These are phyloP conservation scores for Colletotrichum zoysiae DNA, from an alignment of 2,329 filamentous ascomycete species.

Conservation along the genomic window DNA sequence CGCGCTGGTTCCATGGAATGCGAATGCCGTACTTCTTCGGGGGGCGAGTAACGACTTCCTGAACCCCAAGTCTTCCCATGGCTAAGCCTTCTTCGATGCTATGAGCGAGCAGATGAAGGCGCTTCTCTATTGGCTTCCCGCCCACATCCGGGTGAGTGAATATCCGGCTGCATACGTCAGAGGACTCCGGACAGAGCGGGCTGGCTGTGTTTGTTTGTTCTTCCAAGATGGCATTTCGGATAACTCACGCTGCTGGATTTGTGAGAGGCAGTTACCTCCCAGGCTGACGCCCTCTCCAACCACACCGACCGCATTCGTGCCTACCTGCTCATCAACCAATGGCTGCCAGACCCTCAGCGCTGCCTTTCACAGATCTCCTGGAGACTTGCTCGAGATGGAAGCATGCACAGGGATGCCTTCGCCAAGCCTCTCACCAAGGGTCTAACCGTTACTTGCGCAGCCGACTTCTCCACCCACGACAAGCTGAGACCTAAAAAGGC, in stretches of 20 bases:
- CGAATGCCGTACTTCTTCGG: not conserved
- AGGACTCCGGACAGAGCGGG: not conserved
- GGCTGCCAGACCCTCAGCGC: not conserved
- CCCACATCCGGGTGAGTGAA: not conserved
- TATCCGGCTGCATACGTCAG: not conserved
- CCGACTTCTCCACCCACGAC: not conserved
- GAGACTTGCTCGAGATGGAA: slow-evolving; percentile 9
- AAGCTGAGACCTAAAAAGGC: no score
- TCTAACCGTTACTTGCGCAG: slow-evolving; percentile 17
- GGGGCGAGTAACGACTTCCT: slow-evolving; percentile 8
- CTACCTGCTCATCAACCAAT: not conserved
- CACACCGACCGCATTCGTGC: not conserved
- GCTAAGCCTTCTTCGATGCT: not conserved
- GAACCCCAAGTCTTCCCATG: not conserved
- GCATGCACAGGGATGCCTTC: slow-evolving; percentile 36
- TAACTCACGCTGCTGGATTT: not conserved
- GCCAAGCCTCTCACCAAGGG: slow-evolving; percentile 9
- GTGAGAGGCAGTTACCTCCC: not conserved
- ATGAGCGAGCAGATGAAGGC: not conserved
- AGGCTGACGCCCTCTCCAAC: not conserved
- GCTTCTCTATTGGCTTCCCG: not conserved
- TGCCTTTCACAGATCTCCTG: not conserved
- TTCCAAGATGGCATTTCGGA: not conserved
- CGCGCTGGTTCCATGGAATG: not conserved
- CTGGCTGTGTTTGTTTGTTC: not conserved